phyloP scores from a whole-genome alignment of 164 flowering plant genomes.

The Santalum album region DNA sequence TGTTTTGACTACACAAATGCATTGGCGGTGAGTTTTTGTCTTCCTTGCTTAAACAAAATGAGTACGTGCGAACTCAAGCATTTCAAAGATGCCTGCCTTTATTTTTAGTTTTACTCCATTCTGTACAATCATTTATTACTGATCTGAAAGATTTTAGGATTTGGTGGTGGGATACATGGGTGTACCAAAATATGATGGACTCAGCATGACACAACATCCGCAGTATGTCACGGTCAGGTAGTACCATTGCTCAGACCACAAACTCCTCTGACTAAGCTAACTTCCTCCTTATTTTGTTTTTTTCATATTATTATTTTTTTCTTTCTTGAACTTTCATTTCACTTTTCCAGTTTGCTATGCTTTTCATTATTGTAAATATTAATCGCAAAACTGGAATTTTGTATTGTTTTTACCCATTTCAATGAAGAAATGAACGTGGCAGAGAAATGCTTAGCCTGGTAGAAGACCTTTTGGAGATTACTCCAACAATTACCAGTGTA shows the following conservation, averaged over 20 bases:
- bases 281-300: not conserved
- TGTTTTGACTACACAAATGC: constrained; percentile 99
- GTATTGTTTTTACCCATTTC: not conserved
- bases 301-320: not conserved
- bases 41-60: not conserved
- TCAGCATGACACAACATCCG: constrained; percentile 94
- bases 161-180: constrained; percentile 99
- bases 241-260: not conserved
- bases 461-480: constrained; percentile 63
- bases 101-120: not conserved
- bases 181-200: constrained; percentile 82
- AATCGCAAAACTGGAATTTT: not conserved
- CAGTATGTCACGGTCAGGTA: constrained; percentile 98
- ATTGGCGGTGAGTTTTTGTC: constrained; percentile 65
- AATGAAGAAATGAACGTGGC: constrained; percentile 86
- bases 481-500: constrained; percentile 78
- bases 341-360: no score
- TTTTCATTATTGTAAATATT: not conserved
- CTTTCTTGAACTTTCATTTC: not conserved
- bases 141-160: constrained; percentile 43
- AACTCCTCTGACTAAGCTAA: not conserved
- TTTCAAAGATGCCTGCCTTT: not conserved
- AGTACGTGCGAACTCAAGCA: no score
- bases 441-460: constrained; percentile 83
- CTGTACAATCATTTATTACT: not conserved